These are phyloP conservation scores for Naegleria gruberi DNA, from an alignment of 208 protist species.

Conservation along the genomic window DNA sequence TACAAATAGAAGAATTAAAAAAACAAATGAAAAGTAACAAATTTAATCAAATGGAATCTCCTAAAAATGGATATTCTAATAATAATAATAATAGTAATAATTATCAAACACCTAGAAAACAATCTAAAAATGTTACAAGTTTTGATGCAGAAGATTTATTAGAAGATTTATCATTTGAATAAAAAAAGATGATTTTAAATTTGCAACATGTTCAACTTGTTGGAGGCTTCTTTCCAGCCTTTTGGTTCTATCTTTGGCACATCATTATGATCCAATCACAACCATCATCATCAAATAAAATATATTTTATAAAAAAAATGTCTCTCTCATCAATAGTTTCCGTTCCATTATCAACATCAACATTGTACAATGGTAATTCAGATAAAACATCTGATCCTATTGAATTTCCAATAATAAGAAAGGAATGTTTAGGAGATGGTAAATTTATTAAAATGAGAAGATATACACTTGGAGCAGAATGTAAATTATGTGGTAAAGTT, in stretches of 20 bases:
- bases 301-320: too few species aligned
- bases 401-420: conserved; percentile 4
- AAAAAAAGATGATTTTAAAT: too few species aligned
- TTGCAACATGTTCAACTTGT: too few species aligned
- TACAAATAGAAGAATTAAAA: not conserved
- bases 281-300: too few species aligned
- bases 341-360: too few species aligned
- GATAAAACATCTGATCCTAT: too few species aligned
- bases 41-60: too few species aligned
- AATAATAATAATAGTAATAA: not conserved
- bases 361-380: too few species aligned
- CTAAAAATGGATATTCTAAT: not conserved
- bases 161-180: not conserved
- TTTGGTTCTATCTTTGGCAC: too few species aligned
- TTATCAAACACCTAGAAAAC: not conserved
- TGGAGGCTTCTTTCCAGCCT: too few species aligned
- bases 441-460: conserved; percentile 2
- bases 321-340: too few species aligned
- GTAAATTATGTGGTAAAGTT: not conserved
- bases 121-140: not conserved
- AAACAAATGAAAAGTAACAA: not conserved
- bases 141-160: not conserved
- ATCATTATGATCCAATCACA: too few species aligned
- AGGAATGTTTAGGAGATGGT: not conserved
- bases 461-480: not conserved